phyloP scores from a whole-genome alignment of 306 rosid species.

The Medicago lupulina region DNA sequence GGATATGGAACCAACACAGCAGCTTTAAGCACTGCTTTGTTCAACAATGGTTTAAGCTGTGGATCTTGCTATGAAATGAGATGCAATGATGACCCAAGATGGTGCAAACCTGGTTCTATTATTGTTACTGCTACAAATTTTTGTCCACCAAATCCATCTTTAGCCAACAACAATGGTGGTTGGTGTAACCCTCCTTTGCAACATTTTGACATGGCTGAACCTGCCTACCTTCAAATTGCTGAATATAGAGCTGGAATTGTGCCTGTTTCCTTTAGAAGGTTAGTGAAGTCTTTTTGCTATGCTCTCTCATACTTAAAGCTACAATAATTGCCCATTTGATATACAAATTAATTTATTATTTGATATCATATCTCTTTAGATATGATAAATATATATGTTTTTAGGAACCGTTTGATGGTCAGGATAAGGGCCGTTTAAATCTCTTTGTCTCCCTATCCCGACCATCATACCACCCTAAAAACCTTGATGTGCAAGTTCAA shows the following conservation, averaged over 20 bases:
- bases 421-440: too few species aligned
- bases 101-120: slow-evolving; percentile 82
- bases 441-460: too few species aligned
- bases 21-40: slow-evolving; percentile 88
- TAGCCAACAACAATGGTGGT: slow-evolving; percentile 86
- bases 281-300: background rate
- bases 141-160: slow-evolving; percentile 80
- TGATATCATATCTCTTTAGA: too few species aligned
- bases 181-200: slow-evolving; percentile 97
- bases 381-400: too few species aligned
- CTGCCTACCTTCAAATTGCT: slow-evolving; percentile 90
- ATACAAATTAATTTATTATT: too few species aligned
- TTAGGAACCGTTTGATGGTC: too few species aligned
- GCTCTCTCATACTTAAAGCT: background rate
- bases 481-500: too few species aligned
- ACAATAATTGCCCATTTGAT: too few species aligned
- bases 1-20: slow-evolving; percentile 93
- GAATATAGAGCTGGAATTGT: slow-evolving; percentile 91
- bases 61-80: slow-evolving; percentile 84
- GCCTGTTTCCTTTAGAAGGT: slow-evolving; percentile 87
- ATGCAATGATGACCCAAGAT: slow-evolving; percentile 77
- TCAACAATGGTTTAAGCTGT: slow-evolving; percentile 90
- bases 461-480: too few species aligned
- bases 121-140: slow-evolving; percentile 89
- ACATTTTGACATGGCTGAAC: slow-evolving; percentile 92